Evolutionary conservation across 495 filamentous ascomycete genomes (phyloP).

Genomic region (Penicilliopsis zonata): DNA sequence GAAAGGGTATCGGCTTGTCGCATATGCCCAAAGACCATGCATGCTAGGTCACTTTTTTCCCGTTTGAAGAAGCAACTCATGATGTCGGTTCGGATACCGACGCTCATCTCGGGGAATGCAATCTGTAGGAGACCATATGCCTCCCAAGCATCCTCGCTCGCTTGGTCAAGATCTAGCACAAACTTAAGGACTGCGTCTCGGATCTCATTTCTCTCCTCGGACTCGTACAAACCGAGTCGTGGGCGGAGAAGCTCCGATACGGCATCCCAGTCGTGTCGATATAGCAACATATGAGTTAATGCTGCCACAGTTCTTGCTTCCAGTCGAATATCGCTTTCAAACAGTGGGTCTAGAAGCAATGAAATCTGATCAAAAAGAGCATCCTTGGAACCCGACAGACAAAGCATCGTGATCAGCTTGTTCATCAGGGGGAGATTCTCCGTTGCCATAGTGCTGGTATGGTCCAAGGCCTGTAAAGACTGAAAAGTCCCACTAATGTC

Average conservation of each 20-base stretch:
- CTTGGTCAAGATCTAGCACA: constrained; percentile 47
- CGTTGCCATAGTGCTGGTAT: constrained; percentile 35
- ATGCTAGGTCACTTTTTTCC: constrained; percentile 66
- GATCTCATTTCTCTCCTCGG: constrained; percentile 50
- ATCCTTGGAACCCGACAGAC: constrained; percentile 33
- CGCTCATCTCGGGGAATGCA: constrained; percentile 64
- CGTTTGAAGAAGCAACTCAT: constrained; percentile 80
- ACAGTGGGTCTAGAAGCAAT: constrained; percentile 61
- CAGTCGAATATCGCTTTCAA: constrained; percentile 54
- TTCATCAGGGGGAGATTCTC: constrained; percentile 57
- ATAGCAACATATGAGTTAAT: constrained; percentile 57
- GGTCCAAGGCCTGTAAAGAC: constrained; percentile 48
- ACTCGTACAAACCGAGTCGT: constrained; percentile 48
- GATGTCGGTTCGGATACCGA: constrained; percentile 48
- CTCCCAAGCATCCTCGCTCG: constrained; percentile 60
- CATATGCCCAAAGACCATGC: constrained; percentile 83
- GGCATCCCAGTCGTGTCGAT: constrained; percentile 58
- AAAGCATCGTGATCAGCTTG: constrained; percentile 64
- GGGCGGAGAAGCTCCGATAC: constrained; percentile 64
- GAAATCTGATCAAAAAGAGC: constrained; percentile 54
- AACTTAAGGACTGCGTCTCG: constrained; percentile 52
- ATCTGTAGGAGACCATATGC: constrained; percentile 64
- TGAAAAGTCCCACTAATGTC: constrained; percentile 56
- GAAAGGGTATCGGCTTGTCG: constrained; percentile 44
- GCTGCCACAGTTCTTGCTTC: constrained; percentile 60